Evolutionary conservation across 179 eudicot species (phyloP).

Genomic region (Heliamphora ciliata): DNA sequence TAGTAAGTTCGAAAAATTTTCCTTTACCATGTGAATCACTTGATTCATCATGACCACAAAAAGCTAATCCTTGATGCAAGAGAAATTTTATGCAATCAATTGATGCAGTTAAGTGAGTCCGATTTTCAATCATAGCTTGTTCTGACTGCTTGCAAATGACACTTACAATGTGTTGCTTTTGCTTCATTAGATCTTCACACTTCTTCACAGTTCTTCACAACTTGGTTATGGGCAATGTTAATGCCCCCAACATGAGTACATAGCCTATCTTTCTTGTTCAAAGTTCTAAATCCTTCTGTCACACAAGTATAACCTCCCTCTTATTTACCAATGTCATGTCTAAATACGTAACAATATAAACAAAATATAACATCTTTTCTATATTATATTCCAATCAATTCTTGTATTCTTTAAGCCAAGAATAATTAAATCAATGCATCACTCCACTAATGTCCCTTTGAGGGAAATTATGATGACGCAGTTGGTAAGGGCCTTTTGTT

Average conservation of each 20-base stretch:
- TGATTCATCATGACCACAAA: not conserved
- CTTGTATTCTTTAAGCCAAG: no score
- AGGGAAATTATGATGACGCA: not conserved
- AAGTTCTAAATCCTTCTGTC: not conserved
- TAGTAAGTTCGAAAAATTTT: no score
- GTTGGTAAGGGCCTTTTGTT: not conserved
- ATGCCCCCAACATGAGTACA: no score
- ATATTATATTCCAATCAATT: not conserved
- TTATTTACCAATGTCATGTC: not conserved
- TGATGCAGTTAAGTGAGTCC: not conserved
- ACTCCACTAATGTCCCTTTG: no score
- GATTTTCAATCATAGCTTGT: not conserved
- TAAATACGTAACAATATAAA: no score
- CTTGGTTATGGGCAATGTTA: no score
- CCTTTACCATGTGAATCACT: no score
- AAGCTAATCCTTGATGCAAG: not conserved
- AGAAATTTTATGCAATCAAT: not conserved
- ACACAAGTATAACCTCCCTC: no score
- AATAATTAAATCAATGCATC: not conserved
- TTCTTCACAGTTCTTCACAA: not conserved
- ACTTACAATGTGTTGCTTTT: not conserved
- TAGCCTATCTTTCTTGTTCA: not conserved
- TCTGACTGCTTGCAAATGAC: not conserved
- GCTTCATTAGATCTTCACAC: not conserved
- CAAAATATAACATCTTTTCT: not conserved